Percentiles rank a stretch among this genome's conserved stretches.
Conservation (phyloP, 148 eudicot species). For the Rhododendron simsii region DNA sequence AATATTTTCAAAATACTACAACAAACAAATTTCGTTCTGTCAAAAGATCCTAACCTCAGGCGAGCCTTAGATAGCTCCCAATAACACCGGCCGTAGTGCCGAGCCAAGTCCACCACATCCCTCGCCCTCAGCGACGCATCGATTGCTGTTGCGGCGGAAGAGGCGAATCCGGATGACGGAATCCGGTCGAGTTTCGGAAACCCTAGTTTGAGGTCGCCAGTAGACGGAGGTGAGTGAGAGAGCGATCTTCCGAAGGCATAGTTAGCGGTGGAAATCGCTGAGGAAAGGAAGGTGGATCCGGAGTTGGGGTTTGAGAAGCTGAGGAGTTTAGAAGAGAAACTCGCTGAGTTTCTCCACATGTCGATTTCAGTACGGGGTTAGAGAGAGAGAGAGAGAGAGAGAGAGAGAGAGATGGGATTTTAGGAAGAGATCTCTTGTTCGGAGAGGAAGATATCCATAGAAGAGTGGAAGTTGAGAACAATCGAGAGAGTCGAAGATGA, state of each 20-base stretch:
- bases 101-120: slow-evolving; percentile 39
- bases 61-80: slow-evolving; percentile 92
- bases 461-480: background rate
- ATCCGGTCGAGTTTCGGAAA: slow-evolving; percentile 13
- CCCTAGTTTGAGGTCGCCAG: slow-evolving; percentile 25
- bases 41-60: slow-evolving; percentile 45
- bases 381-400: background rate
- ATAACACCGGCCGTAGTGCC: slow-evolving; percentile 72
- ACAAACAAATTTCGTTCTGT: background rate
- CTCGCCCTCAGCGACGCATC: slow-evolving; percentile 24
- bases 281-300: slow-evolving; percentile 5
- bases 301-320: slow-evolving; percentile 9
- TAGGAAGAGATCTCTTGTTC: background rate
- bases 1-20: background rate
- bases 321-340: slow-evolving; percentile 39
- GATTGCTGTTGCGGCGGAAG: slow-evolving; percentile 17
- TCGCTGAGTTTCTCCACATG: slow-evolving; percentile 51
- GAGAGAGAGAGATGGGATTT: background rate
- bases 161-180: slow-evolving; percentile 13
- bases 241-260: slow-evolving; percentile 9
- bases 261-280: background rate
- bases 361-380: background rate
- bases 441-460: background rate
- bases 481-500: background rate
- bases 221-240: slow-evolving; percentile 13